phyloP scores from a whole-genome alignment of 192 early-diverging fungal genomes.

The Coemansia sp. region DNA sequence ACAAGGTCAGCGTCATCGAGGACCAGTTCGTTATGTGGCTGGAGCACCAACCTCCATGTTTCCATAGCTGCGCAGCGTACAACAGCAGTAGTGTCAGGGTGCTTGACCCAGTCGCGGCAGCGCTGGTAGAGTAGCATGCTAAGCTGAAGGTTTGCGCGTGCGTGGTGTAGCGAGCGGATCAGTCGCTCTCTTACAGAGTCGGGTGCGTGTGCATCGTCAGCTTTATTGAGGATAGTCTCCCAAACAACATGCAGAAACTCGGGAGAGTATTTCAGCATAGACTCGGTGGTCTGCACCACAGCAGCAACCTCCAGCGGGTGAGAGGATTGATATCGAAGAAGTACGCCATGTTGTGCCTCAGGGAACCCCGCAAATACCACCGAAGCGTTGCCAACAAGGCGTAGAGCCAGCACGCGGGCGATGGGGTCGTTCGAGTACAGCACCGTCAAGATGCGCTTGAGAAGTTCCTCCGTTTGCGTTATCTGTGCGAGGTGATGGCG shows the following conservation, averaged over 20 bases:
- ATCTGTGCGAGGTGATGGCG: conserved; percentile 46
- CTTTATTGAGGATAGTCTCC: conserved; percentile 47
- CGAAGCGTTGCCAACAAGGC: conserved; percentile 50
- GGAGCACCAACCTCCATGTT: conserved; percentile 32
- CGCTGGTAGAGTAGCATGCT: conserved; percentile 35
- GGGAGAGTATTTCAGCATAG: conserved; percentile 48
- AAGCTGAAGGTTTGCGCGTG: conserved; percentile 41
- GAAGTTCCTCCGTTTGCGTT: conserved; percentile 47
- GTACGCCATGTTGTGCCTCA: conserved; percentile 55
- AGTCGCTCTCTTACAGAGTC: conserved; percentile 42
- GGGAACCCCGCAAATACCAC: conserved; percentile 45
- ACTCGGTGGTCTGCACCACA: conserved; percentile 49
- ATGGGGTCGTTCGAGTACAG: conserved; percentile 55
- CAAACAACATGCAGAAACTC: conserved; percentile 48
- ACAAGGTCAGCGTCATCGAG: conserved; percentile 30
- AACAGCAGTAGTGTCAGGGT: conserved; percentile 17
- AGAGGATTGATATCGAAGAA: conserved; percentile 46
- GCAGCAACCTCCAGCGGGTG: conserved; percentile 54
- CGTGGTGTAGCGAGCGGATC: conserved; percentile 48
- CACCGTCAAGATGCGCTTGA: conserved; percentile 49
- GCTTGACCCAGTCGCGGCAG: conserved; percentile 34
- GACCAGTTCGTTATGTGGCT: conserved; percentile 43
- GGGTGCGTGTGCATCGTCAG: conserved; percentile 21
- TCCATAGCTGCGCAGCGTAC: conserved; percentile 31
- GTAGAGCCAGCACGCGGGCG: conserved; percentile 52